Conservation (phyloP, 495 filamentous ascomycete genomes). For the Neurospora sp. region DNA sequence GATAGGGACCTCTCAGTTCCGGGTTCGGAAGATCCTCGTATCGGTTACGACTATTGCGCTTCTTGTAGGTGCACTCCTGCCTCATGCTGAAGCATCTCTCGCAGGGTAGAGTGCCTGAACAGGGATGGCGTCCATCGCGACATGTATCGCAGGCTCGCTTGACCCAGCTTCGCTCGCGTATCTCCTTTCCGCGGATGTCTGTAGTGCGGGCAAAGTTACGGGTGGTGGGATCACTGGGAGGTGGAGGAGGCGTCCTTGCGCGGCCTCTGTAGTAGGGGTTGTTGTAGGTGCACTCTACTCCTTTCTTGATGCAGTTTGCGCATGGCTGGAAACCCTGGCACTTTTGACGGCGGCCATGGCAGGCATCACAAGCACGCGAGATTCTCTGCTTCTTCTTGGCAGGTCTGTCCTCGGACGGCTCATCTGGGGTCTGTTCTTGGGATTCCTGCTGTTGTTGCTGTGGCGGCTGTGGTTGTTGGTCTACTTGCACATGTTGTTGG, state of each 20-base stretch:
- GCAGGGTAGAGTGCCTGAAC: slow-evolving; percentile 14
- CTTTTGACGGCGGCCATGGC: slow-evolving; percentile 1
- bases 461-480: not conserved
- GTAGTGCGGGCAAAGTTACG: slow-evolving; percentile 4
- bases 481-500: not conserved
- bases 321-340: slow-evolving; percentile 17
- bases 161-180: slow-evolving; percentile 11
- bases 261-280: slow-evolving; percentile 8
- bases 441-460: not conserved
- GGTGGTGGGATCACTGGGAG: slow-evolving; percentile 3
- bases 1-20: not conserved
- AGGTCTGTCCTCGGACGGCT: not conserved
- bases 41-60: not conserved
- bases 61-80: slow-evolving; percentile 13
- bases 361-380: slow-evolving; percentile 13
- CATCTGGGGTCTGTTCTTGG: not conserved
- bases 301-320: slow-evolving; percentile 8
- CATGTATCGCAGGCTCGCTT: slow-evolving; percentile 15
- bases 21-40: not conserved
- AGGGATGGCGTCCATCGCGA: slow-evolving; percentile 1
- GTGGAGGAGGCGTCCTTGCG: slow-evolving; percentile 11
- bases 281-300: slow-evolving; percentile 11
- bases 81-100: slow-evolving; percentile 10
- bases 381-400: slow-evolving; percentile 4
- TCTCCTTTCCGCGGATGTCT: slow-evolving; percentile 4